Evolutionary conservation across 805 yeast species (phyloP).

Genomic region (Wickerhamomyces strasburgensis): DNA sequence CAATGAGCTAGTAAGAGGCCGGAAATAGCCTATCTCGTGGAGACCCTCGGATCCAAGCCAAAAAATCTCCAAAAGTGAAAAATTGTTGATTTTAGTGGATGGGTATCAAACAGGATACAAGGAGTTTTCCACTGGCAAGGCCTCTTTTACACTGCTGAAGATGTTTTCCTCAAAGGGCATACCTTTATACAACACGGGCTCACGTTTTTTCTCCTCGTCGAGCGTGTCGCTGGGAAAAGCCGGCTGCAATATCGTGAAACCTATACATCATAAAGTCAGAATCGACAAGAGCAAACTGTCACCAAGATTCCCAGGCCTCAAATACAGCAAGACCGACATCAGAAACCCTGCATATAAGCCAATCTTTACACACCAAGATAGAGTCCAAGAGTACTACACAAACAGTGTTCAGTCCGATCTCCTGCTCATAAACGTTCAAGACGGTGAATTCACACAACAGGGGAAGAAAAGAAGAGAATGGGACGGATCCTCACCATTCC

Average conservation of each 20-base stretch:
- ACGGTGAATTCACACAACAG: conserved; percentile 44
- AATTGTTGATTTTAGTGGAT: too few relatives aligned
- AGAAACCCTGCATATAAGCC: conserved; percentile 79
- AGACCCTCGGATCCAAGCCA: background rate
- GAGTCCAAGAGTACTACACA: conserved; percentile 70
- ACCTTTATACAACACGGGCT: too few relatives aligned
- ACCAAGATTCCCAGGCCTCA: conserved; percentile 66
- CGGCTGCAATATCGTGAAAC: conserved; percentile 72
- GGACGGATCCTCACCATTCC: conserved; percentile 87
- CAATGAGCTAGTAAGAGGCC: conserved; percentile 2
- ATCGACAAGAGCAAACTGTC: conserved; percentile 71
- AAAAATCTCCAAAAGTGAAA: background rate
- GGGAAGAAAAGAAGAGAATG: conserved; percentile 80
- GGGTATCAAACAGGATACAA: too few relatives aligned
- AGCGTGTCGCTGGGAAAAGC: conserved; percentile 35
- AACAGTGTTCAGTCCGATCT: conserved; percentile 75
- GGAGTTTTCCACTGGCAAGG: too few relatives aligned
- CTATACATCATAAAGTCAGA: conserved; percentile 86
- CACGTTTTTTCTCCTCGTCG: conserved; percentile 22
- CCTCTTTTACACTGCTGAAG: too few relatives aligned
- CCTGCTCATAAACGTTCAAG: conserved; percentile 70
- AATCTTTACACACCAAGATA: conserved; percentile 66
- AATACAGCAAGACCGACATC: conserved; percentile 66
- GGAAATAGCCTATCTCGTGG: background rate
- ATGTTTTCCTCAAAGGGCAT: conserved; percentile 2